phyloP scores from a whole-genome alignment of 352 stramenopile genomes.

The Globisporangium nunn region DNA sequence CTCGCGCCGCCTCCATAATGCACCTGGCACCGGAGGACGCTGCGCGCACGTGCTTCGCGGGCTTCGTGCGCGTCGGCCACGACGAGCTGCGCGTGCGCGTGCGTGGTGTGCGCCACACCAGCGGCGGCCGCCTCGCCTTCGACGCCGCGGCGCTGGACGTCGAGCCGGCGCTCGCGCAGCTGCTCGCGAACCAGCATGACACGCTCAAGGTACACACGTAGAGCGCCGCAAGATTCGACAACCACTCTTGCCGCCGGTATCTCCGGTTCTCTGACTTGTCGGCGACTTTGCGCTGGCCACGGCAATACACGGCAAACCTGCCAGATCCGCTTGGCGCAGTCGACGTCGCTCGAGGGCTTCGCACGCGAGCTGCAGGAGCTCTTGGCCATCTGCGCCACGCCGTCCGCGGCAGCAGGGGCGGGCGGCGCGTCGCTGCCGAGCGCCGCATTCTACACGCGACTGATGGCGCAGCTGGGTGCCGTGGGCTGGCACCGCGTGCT shows the following conservation, averaged over 20 bases:
- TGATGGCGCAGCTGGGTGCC: conserved; percentile 53
- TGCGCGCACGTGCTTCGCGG: conserved; percentile 28
- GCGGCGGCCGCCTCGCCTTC: conserved; percentile 19
- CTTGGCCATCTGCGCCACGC: conserved; percentile 31
- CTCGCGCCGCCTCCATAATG: no score
- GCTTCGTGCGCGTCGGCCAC: conserved; percentile 42
- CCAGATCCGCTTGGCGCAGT: conserved; percentile 41
- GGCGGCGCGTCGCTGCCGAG: conserved; percentile 20
- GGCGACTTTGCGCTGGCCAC: background rate
- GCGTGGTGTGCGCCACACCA: conserved; percentile 21
- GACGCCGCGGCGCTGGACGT: conserved; percentile 39
- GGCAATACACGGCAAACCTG: background rate
- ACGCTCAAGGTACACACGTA: conserved; percentile 35
- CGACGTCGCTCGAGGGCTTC: conserved; percentile 45
- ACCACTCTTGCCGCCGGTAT: no score
- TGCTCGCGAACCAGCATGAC: conserved; percentile 30
- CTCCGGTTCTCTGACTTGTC: background rate
- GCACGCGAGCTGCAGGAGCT: conserved; percentile 53
- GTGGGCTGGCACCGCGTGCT: conserved; percentile 54
- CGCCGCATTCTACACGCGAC: conserved; percentile 46
- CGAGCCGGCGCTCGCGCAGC: conserved; percentile 37
- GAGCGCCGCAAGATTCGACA: background rate
- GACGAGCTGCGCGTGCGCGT: conserved; percentile 52
- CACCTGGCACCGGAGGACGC: conserved; percentile 42
- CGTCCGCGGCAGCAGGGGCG: background rate